phyloP scores from a whole-genome alignment of 2,329 filamentous ascomycete genomes.

The Alternaria arbusti region DNA sequence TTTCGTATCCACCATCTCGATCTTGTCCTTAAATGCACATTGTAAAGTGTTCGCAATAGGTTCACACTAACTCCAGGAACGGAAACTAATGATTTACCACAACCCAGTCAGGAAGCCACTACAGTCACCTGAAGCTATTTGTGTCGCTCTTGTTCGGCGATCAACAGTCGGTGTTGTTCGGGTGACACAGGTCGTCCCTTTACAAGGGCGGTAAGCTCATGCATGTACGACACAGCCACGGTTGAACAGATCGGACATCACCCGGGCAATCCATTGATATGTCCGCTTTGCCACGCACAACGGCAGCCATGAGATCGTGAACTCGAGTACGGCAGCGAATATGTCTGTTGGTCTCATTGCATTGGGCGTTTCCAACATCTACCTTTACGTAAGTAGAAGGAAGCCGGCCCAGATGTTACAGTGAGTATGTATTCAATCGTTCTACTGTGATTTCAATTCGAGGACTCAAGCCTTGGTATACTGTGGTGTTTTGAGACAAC shows the following conservation, averaged over 20 bases:
- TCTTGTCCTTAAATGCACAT: not conserved
- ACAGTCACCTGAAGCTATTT: too few relatives aligned
- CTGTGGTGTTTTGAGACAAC: too few relatives aligned
- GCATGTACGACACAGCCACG: not conserved
- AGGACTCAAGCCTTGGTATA: too few relatives aligned
- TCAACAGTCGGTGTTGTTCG: not conserved
- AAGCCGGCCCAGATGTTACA: not conserved
- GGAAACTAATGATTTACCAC: too few relatives aligned
- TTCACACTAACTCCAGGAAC: too few relatives aligned
- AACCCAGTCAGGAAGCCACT: too few relatives aligned
- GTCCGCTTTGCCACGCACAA: not conserved
- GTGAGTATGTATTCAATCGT: too few relatives aligned
- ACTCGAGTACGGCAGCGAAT: not conserved
- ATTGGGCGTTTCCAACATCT: not conserved
- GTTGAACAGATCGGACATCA: not conserved
- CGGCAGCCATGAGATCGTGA: not conserved
- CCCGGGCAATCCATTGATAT: not conserved
- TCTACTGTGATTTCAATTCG: too few relatives aligned
- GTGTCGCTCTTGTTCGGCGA: not conserved
- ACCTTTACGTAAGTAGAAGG: not conserved
- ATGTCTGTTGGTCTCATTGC: not conserved
- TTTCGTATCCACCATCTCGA: not conserved
- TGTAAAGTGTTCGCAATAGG: not conserved
- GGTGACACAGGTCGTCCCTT: not conserved
- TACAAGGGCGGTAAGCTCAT: not conserved